These are phyloP conservation scores for Tympanopsis confertula DNA, from an alignment of 2,329 filamentous ascomycete genomes.

Conservation along the genomic window DNA sequence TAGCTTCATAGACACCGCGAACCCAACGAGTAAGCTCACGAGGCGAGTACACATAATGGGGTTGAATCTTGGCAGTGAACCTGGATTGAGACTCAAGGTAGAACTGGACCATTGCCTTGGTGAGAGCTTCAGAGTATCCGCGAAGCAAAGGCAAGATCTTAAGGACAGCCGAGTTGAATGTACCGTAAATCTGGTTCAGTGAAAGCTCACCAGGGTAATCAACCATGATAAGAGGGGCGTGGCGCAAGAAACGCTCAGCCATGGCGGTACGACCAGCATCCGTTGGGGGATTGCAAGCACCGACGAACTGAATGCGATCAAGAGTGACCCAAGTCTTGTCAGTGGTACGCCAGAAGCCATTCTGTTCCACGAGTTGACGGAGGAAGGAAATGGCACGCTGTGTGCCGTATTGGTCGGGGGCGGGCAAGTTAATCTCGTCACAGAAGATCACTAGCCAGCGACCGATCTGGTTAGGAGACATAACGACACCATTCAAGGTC, in stretches of 20 bases:
- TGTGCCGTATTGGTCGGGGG: slow-evolving; percentile 93
- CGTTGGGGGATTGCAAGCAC: slow-evolving; percentile 94
- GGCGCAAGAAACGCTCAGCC: slow-evolving; percentile 83
- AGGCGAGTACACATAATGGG: slow-evolving; percentile 97
- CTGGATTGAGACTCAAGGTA: slow-evolving; percentile 88
- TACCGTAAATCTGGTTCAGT: slow-evolving; percentile 93
- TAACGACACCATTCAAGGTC: slow-evolving; percentile 87
- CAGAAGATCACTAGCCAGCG: slow-evolving; percentile 98
- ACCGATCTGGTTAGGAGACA: slow-evolving; percentile 91
- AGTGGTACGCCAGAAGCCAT: slow-evolving; percentile 95
- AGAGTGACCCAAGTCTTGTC: slow-evolving; percentile 97
- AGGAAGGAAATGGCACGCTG: slow-evolving; percentile 96
- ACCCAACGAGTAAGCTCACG: slow-evolving; percentile 98
- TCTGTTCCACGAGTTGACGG: slow-evolving; percentile 93
- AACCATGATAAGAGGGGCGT: slow-evolving; percentile 98
- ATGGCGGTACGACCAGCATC: slow-evolving; percentile 93
- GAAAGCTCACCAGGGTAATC: slow-evolving; percentile 96
- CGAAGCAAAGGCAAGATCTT: slow-evolving; percentile 94
- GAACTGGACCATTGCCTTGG: slow-evolving; percentile 93
- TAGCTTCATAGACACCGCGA: slow-evolving; percentile 91
- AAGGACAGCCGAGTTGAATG: slow-evolving; percentile 89
- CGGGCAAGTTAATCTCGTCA: slow-evolving; percentile 97
- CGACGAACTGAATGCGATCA: slow-evolving; percentile 96
- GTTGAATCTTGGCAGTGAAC: slow-evolving; percentile 93
- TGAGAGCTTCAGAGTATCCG: slow-evolving; percentile 86